phyloP scores from a whole-genome alignment of 352 stramenopile genomes.

The Globisporangium takayamanum region DNA sequence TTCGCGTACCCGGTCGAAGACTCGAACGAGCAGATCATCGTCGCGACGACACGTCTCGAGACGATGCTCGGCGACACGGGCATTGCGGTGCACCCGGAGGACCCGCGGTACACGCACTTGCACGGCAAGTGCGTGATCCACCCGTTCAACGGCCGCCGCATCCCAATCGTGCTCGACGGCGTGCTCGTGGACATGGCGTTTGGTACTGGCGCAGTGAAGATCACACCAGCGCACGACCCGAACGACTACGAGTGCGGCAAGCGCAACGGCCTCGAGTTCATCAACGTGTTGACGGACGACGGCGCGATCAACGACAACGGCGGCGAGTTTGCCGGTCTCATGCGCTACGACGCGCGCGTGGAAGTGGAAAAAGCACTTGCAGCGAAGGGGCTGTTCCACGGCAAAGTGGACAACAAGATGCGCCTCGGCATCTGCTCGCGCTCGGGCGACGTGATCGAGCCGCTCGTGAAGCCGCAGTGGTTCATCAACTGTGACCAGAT shows the following conservation, averaged over 20 bases:
- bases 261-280: slow-evolving; percentile 96
- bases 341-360: slow-evolving; percentile 88
- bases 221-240: slow-evolving; percentile 98
- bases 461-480: slow-evolving; percentile 99
- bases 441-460: slow-evolving; percentile 98
- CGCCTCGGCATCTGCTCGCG: slow-evolving; percentile 96
- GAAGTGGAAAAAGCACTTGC: slow-evolving; percentile 89
- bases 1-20: slow-evolving; percentile 97
- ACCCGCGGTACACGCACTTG: slow-evolving; percentile 97
- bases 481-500: slow-evolving; percentile 54
- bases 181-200: slow-evolving; percentile 98
- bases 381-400: slow-evolving; percentile 92
- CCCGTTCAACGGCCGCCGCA: slow-evolving; percentile 96
- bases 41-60: slow-evolving; percentile 96
- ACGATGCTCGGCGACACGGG: slow-evolving; percentile 99
- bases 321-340: slow-evolving; percentile 78
- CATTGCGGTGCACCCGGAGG: slow-evolving; percentile 98
- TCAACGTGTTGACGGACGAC: slow-evolving; percentile 96
- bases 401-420: slow-evolving; percentile 99
- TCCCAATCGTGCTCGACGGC: slow-evolving; percentile 95
- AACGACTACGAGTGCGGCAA: slow-evolving; percentile 99
- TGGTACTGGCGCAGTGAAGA: slow-evolving; percentile 98
- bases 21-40: slow-evolving; percentile 70
- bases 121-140: slow-evolving; percentile 98
- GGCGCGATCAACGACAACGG: slow-evolving; percentile 95